Base-by-base conservation (phyloP, 2,329 filamentous ascomycete species). In the Ceratocystis destructans region DNA sequence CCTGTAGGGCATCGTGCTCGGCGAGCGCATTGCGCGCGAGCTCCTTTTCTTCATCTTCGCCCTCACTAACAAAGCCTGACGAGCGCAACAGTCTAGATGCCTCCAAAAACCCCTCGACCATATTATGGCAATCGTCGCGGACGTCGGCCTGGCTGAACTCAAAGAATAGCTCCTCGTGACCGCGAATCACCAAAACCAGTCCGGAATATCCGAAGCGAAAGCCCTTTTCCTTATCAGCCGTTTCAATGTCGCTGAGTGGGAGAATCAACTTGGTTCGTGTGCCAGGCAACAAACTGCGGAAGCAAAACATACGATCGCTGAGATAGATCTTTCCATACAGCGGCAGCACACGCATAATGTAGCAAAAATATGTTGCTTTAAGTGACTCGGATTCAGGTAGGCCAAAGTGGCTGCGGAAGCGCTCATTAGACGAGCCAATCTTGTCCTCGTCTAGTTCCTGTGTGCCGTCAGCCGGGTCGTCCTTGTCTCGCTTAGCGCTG, bases 241-340 rank as follows among this genome's bases (percentile, higher is more conserved):
- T 97, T 74, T 96, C 90, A 62, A 97, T 87, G 71, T 97, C 92
- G 71, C 86, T 90, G 65, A 97, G 80, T 0, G 94, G 93, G 0
- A 97, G 80, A 65, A 97, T 92, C 70, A 97, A 79, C 76, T 96
- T 97, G 0, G 93, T 96, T 66, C 90, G 85, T 2, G 90, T 96
- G 0, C 91, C 92, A 0, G 90, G 90, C 45, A 96, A 79, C 64
- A 97, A 78, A 73, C 92, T 96, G 66, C 94, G 88, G 76, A 96
- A 99, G 77, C 94, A 99, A 70, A 97, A 89, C 67, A 87, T 88
- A 25, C 84, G 84, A 70, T 91, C 86, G 73, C 94, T 92, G 70
- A 97, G 87, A 75, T 99, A 99, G 44, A 97, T 89, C 76, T 97
- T 99, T 71, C 94, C 94, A 72, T 96, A 97, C 1, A 97, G 80